Conservation (phyloP, 1,284 basidiomycete genomes). For the Thelephora terrestris region DNA sequence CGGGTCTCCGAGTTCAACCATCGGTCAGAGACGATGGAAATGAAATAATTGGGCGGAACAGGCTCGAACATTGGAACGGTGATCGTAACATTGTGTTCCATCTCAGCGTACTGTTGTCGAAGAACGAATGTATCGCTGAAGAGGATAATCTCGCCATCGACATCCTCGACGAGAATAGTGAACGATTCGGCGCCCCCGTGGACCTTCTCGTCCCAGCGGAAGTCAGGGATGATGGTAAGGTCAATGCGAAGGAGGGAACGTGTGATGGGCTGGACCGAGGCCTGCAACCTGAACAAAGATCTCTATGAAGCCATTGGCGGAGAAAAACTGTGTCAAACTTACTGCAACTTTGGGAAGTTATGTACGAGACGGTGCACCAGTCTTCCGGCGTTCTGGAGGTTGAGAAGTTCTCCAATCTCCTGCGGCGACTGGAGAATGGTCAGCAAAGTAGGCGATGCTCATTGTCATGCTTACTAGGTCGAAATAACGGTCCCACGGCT, state of each 20-base stretch:
- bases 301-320: slow-evolving; percentile 5
- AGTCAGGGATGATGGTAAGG: slow-evolving; percentile 88
- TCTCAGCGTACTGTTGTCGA: slow-evolving; percentile 83
- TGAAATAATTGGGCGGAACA: slow-evolving; percentile 96
- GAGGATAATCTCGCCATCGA: slow-evolving; percentile 92
- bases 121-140: slow-evolving; percentile 93
- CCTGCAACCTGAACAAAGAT: slow-evolving; percentile 54
- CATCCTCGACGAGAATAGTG: slow-evolving; percentile 91
- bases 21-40: slow-evolving; percentile 88
- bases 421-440: slow-evolving; percentile 45
- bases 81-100: slow-evolving; percentile 90
- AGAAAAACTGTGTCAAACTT: slow-evolving; percentile 21
- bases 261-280: slow-evolving; percentile 91
- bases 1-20: slow-evolving; percentile 96
- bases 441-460: background rate
- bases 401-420: slow-evolving; percentile 90
- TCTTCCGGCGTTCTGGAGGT: slow-evolving; percentile 85
- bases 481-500: slow-evolving; percentile 96
- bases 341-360: slow-evolving; percentile 93
- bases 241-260: slow-evolving; percentile 83
- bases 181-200: slow-evolving; percentile 87
- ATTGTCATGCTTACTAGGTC: slow-evolving; percentile 49
- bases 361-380: slow-evolving; percentile 93
- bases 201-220: slow-evolving; percentile 94
- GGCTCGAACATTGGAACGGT: slow-evolving; percentile 97